Evolutionary conservation across 1,284 basidiomycete species (phyloP).

Genomic region (Leccinum subrobustum): DNA sequence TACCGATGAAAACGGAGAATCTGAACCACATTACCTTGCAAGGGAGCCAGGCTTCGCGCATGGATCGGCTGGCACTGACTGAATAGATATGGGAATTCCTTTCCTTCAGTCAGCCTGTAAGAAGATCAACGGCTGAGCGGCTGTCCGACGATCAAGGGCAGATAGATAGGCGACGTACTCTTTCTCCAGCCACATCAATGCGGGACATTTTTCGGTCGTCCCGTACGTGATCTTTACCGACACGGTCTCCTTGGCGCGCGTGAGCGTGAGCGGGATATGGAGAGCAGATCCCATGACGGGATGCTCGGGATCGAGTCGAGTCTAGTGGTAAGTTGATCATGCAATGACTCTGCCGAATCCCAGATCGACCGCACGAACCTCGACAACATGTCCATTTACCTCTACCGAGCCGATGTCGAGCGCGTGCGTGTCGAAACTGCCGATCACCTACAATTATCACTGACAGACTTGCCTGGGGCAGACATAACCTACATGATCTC

Average conservation of each 20-base stretch:
- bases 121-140: background rate
- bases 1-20: background rate
- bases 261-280: constrained; percentile 48
- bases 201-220: constrained; percentile 82
- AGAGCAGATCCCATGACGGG: constrained; percentile 75
- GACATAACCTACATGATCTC: constrained; percentile 57
- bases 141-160: background rate
- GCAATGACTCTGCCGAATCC: background rate
- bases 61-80: constrained; percentile 95
- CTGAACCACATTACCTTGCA: constrained; percentile 60
- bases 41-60: constrained; percentile 75
- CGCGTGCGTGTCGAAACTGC: constrained; percentile 78
- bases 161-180: constrained; percentile 47
- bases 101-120: constrained; percentile 83
- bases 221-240: constrained; percentile 69
- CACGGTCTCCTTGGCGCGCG: constrained; percentile 45
- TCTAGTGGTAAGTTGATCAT: constrained; percentile 36
- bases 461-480: background rate
- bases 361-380: constrained; percentile 10
- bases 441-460: background rate
- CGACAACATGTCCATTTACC: constrained; percentile 46
- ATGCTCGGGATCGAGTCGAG: constrained; percentile 53
- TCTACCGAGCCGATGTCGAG: constrained; percentile 64
- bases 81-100: constrained; percentile 87
- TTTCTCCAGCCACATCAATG: constrained; percentile 90